These are phyloP conservation scores for Forsythia suspensa DNA, from an alignment of 257 asterid species.

Conservation along the genomic window DNA sequence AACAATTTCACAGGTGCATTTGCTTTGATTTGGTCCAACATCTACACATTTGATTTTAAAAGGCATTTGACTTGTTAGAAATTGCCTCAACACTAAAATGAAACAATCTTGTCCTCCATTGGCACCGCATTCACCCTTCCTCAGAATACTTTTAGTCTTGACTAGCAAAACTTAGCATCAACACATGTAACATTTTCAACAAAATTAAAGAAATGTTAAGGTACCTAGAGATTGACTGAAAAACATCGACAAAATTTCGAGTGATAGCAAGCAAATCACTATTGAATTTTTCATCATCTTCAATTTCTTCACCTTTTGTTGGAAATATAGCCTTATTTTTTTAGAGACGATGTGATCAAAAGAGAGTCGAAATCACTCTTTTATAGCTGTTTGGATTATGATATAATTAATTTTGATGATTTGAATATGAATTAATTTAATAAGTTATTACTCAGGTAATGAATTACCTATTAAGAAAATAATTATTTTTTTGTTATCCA, in stretches of 20 bases:
- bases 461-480: too few species aligned
- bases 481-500: too few species aligned
- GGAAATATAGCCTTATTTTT: too few species aligned
- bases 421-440: background rate
- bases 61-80: too few species aligned
- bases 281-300: background rate
- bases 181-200: too few species aligned
- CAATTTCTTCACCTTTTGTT: too few species aligned
- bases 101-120: too few species aligned
- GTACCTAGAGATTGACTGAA: background rate
- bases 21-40: conserved; percentile 9
- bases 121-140: too few species aligned
- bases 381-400: background rate
- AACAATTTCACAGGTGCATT: conserved; percentile 14
- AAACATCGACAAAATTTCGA: background rate
- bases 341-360: background rate
- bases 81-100: too few species aligned
- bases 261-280: background rate
- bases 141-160: too few species aligned
- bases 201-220: background rate
- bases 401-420: too few species aligned
- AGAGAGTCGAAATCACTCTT: background rate
- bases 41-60: conserved; percentile 16
- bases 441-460: background rate
- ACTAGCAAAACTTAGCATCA: too few species aligned